Evolutionary conservation across 208 protist species (phyloP).

Genomic region (Angomonas ambiguus): DNA sequence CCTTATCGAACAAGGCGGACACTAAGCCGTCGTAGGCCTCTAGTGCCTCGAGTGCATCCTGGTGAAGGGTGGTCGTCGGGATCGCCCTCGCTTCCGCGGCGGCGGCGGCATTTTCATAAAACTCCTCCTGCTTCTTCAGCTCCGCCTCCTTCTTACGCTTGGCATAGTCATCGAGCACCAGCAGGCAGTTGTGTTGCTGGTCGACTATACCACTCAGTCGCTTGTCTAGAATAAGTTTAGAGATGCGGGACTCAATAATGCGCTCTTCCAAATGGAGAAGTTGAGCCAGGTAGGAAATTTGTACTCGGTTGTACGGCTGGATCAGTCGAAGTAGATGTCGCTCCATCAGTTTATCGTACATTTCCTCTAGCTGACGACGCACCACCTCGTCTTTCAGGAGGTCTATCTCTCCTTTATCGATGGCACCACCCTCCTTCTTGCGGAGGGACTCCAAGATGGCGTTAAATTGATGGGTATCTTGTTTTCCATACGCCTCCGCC

Average conservation of each 20-base stretch:
- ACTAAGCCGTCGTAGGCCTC: conserved; percentile 78
- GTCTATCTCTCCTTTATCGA: conserved; percentile 23
- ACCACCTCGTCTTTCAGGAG: conserved; percentile 89
- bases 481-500: conserved; percentile 90
- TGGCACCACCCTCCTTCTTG: conserved; percentile 13
- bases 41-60: conserved; percentile 63
- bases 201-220: conserved; percentile 94
- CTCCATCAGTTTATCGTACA: conserved; percentile 96
- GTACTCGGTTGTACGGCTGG: conserved; percentile 96
- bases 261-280: conserved; percentile 85
- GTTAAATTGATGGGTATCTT: conserved; percentile 95
- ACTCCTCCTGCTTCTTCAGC: conserved; percentile 19
- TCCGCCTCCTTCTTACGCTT: conserved; percentile 22
- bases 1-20: conserved; percentile 86
- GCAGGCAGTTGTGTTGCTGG: conserved; percentile 86
- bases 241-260: conserved; percentile 86
- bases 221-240: conserved; percentile 98
- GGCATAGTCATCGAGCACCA: conserved; percentile 89
- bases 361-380: conserved; percentile 87
- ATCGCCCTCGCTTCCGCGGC: conserved; percentile 8
- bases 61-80: conserved; percentile 54
- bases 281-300: conserved; percentile 93
- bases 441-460: conserved; percentile 35
- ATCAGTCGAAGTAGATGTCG: conserved; percentile 95
- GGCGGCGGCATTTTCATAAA: conserved; percentile 45